These are phyloP conservation scores for Colletotrichum cordylinicola DNA, from an alignment of 2,329 filamentous ascomycete genomes.

Conservation along the genomic window DNA sequence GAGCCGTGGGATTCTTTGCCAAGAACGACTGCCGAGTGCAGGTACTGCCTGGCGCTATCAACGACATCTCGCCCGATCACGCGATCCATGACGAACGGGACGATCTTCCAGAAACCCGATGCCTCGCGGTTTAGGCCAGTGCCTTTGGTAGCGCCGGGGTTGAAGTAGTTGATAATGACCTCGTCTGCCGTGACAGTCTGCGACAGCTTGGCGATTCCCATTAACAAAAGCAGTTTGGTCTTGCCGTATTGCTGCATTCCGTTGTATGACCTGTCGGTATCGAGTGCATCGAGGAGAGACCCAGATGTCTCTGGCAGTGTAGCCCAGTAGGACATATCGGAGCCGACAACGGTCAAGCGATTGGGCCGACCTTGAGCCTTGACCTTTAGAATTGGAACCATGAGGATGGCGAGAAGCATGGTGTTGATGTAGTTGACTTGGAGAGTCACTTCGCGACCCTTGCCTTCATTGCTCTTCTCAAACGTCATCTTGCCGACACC, in stretches of 20 bases:
- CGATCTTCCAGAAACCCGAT: background rate
- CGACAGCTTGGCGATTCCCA: constrained; percentile 21
- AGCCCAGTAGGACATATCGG: constrained; percentile 27
- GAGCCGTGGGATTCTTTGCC: constrained; percentile 28
- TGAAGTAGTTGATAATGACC: constrained; percentile 26
- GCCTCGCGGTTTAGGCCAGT: constrained; percentile 20
- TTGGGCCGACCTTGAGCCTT: constrained; percentile 22
- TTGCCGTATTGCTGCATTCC: constrained; percentile 22
- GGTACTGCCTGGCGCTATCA: constrained; percentile 24
- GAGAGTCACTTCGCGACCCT: constrained; percentile 45
- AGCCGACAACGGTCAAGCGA: constrained; percentile 30
- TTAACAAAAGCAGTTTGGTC: constrained; percentile 26
- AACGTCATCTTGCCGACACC: constrained; percentile 29
- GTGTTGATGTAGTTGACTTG: constrained; percentile 60
- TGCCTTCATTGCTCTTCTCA: constrained; percentile 29
- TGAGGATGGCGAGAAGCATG: constrained; percentile 45
- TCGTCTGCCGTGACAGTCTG: constrained; percentile 20
- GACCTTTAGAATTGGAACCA: constrained; percentile 36
- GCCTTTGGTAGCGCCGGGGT: constrained; percentile 25
- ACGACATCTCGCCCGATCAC: constrained; percentile 13
- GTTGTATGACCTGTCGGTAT: background rate
- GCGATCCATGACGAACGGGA: background rate
- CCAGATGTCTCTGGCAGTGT: constrained; percentile 22
- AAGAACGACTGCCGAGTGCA: constrained; percentile 24
- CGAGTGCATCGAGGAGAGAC: background rate